Evolutionary conservation across 192 early-diverging fungal species (phyloP).

Genomic region (Chytriomyces sp.): DNA sequence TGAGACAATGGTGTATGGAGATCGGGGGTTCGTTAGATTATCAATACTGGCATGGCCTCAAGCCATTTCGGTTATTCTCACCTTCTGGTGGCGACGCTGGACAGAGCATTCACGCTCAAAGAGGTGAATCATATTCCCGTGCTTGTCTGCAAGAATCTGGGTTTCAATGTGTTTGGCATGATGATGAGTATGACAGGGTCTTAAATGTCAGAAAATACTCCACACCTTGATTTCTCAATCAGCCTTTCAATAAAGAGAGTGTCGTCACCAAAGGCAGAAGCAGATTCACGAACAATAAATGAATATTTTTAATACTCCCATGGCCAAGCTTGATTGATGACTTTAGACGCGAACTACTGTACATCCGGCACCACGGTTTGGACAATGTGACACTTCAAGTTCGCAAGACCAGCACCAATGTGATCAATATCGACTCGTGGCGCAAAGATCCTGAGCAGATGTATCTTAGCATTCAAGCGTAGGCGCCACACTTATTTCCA

Average conservation of each 20-base stretch:
- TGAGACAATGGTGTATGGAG: neutral
- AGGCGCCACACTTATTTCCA: neutral
- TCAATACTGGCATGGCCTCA: too few species aligned
- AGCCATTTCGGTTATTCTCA: too few species aligned
- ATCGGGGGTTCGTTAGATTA: too few species aligned
- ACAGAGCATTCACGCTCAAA: slow-evolving; percentile 98
- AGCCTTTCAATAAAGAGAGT: slow-evolving; percentile 95
- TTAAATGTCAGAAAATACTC: too few species aligned
- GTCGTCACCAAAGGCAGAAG: slow-evolving; percentile 94
- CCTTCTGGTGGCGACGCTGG: slow-evolving; percentile 95
- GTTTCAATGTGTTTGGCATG: slow-evolving; percentile 84
- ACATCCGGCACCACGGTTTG: slow-evolving; percentile 96
- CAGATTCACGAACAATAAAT: slow-evolving; percentile 82
- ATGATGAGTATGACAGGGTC: neutral
- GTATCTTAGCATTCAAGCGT: neutral
- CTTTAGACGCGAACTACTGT: slow-evolving; percentile 94
- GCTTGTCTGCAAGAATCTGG: slow-evolving; percentile 83
- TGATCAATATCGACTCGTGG: slow-evolving; percentile 67
- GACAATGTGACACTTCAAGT: slow-evolving; percentile 93
- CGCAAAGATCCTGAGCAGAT: too few species aligned
- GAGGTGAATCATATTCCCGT: slow-evolving; percentile 86
- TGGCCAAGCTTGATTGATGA: too few species aligned
- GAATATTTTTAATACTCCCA: slow-evolving; percentile 74
- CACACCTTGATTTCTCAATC: slow-evolving; percentile 74
- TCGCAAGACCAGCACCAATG: slow-evolving; percentile 68